Evolutionary conservation across 176 grass and related monocot genomes (phyloP).

Genomic region (Themeda triandra): DNA sequence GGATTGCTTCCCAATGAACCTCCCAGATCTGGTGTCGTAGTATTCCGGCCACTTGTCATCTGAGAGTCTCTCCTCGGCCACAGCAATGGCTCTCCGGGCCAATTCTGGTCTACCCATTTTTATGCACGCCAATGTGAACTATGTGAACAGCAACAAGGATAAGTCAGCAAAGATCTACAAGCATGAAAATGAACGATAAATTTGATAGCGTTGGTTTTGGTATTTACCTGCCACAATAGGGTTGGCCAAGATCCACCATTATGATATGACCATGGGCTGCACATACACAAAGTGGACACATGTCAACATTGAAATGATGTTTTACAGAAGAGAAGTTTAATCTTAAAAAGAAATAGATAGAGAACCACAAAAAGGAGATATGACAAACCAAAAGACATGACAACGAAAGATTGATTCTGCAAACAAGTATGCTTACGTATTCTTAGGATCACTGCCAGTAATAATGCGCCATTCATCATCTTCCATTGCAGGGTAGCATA

Average conservation of each 20-base stretch:
- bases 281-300: slow-evolving; percentile 35
- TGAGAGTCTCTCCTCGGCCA: slow-evolving; percentile 75
- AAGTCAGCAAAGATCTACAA: slow-evolving; percentile 3
- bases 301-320: slow-evolving; percentile 13
- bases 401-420: neutral
- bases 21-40: slow-evolving; percentile 80
- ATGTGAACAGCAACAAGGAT: slow-evolving; percentile 22
- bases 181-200: neutral
- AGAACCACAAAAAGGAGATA: slow-evolving; percentile 1
- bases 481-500: slow-evolving; percentile 80
- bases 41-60: slow-evolving; percentile 95
- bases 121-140: slow-evolving; percentile 98
- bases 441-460: slow-evolving; percentile 91
- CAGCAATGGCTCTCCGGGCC: slow-evolving; percentile 68
- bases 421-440: slow-evolving; percentile 51
- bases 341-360: neutral
- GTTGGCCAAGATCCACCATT: slow-evolving; percentile 99
- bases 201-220: neutral
- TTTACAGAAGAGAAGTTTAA: neutral
- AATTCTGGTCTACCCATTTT: slow-evolving; percentile 92
- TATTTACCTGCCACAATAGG: slow-evolving; percentile 90
- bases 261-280: slow-evolving; percentile 99
- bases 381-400: neutral
- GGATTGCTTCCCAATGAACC: slow-evolving; percentile 90
- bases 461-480: slow-evolving; percentile 83